Base-by-base conservation (phyloP, 2,329 filamentous ascomycete species). In the Ophiostoma sp. region DNA sequence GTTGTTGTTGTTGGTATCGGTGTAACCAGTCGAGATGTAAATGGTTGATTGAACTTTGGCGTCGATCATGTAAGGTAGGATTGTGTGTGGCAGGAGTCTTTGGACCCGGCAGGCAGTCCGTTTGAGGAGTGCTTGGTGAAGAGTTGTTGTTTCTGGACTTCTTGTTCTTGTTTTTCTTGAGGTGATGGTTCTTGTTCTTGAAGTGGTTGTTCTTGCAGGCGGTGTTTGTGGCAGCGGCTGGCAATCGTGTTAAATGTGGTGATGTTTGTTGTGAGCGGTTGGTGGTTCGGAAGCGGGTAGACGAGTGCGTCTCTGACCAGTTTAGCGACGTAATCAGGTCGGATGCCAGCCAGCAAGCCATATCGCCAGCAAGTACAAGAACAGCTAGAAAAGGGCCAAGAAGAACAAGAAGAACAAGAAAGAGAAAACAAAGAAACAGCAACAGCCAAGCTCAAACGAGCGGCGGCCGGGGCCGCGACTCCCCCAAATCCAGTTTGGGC, bases 381-480 rank as follows among this genome's bases (percentile, higher is more conserved):
- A 74, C 50, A 79, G 48, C 50, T 33, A 19, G 25, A 48, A 50
- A 22, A n/a, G 25, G 36, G 86, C 74, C 48, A 52, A 55, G 22
- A 87, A 89, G 78, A 82, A 84, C 25, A 78, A 79, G 12, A 76
- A 79, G 73, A 79, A 48, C 59, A 50, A 19, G 28, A 48, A 64
- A 2, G 25, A 73, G 42, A 69, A 70, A 17, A 19, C 68, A 22
- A n/a, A 70, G 48, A 69, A 52, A 50, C 33, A 70, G 19, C 57
- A 33, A 64, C 22, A 64, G 50, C 28, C 28, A 36, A 69, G 17
- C 64, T 50, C 64, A 69, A 52, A 69, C 25, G 42, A 69, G 42
- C 25, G 42, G 15, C 45, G 25, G 50, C 68, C 68, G 50, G 50
- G 42, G 48, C 68, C 61, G 36, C 61, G 61, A 42, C 61, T 45